Conservation (phyloP, 75 land plant species). For the Cryptomeria japonica region DNA sequence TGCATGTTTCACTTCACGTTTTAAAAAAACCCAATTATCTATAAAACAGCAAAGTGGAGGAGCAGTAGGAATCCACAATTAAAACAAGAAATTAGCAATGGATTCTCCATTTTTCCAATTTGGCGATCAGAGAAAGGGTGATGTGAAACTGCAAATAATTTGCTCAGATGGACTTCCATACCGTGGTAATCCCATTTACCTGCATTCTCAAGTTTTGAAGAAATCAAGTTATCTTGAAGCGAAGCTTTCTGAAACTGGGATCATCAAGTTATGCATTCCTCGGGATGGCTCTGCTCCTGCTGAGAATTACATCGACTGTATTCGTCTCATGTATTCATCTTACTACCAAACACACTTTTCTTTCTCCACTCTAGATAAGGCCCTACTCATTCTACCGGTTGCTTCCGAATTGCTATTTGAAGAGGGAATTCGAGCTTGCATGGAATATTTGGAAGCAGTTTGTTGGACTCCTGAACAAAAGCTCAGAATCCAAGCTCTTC, state of each 20-base stretch:
- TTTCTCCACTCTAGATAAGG: slow-evolving; percentile 8
- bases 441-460: slow-evolving; percentile 13
- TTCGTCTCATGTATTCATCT: slow-evolving; percentile 25
- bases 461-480: slow-evolving; percentile 10
- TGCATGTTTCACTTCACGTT: too few relatives aligned
- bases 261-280: background rate
- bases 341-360: background rate
- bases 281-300: background rate
- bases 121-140: background rate
- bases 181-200: background rate
- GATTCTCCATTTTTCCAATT: background rate
- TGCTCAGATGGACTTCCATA: background rate
- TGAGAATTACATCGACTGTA: slow-evolving; percentile 18
- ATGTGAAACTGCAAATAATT: background rate
- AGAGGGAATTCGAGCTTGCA: slow-evolving; percentile 6
- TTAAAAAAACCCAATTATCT: too few relatives aligned
- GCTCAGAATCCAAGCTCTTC: background rate
- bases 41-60: too few relatives aligned
- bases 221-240: slow-evolving; percentile 32
- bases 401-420: slow-evolving; percentile 4
- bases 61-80: too few relatives aligned
- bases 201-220: background rate
- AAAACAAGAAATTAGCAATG: background rate
- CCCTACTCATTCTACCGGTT: slow-evolving; percentile 7
- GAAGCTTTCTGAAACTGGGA: slow-evolving; percentile 10